Evolutionary conservation across 2,329 filamentous ascomycete genomes (phyloP), one percentile per base, ranked within the genome.

Genomic region (Hypomyces perniciosus): DNA sequence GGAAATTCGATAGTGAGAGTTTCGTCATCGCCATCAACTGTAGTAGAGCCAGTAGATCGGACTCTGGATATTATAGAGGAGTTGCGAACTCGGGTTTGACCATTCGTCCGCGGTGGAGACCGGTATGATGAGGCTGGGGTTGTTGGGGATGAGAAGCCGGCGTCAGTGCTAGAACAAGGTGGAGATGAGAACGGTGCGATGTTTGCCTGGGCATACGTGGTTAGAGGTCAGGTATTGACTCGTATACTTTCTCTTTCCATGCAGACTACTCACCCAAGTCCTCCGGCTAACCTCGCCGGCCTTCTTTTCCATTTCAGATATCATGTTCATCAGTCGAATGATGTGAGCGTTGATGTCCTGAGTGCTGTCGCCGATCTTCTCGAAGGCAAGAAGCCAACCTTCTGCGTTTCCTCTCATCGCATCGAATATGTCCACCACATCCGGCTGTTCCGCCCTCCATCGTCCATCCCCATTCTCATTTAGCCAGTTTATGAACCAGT

Each of bases 401-500:
- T 95, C 87, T 7, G 90, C 85, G 60, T 97, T 97, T 33, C 89
- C 88, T 62, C 87, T 86, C 91, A 97, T 97, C 35, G 91, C 90
- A 38, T 85, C 80, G 59, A 88, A 93, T 20, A 96, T 89, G 43
- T 88, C 84, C 34, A 79, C 76, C 43, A 85, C 73, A 44, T 81
- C 77, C 2, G 78, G 75, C 26, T 88, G 79, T 44, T 85, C 81
- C 46, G 77, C 70, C 50, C 82, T 77, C 66, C 80, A 82, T 57
- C 77, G 75, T 4, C 80, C 76, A 35, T 83, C 73, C 42, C 81
- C 77, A 54, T 95, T 79, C 33, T 80, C 74, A 5, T 78, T 74
- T 44, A 97, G 73, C 66, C 95, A 96, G 50, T 80, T 75, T 50
- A 84, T 84, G 47, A 97, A 86, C 48, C 89, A 85, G 51, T 82